These are phyloP conservation scores for Diutina ranongensis DNA, from an alignment of 1,139 yeast genomes.

Conservation along the genomic window DNA sequence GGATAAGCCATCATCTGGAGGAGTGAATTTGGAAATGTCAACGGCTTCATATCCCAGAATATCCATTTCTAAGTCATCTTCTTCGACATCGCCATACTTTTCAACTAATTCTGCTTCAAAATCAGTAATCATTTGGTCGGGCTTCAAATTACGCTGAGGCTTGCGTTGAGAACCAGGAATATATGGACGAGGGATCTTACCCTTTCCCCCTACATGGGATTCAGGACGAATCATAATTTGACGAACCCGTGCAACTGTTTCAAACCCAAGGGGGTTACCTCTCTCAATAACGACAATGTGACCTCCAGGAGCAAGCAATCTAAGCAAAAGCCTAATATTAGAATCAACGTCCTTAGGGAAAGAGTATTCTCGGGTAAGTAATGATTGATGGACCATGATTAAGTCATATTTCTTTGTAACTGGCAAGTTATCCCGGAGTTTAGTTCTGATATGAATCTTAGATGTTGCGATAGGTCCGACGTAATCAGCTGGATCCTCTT, in stretches of 20 bases:
- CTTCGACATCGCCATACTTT: slow-evolving; percentile 29
- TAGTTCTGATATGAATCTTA: slow-evolving; percentile 40
- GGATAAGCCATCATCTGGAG: slow-evolving; percentile 13
- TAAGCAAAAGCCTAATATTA: slow-evolving; percentile 48
- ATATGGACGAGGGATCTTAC: slow-evolving; percentile 67
- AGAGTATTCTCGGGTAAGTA: slow-evolving; percentile 44
- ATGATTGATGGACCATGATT: slow-evolving; percentile 76
- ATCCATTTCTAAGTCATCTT: slow-evolving; percentile 38
- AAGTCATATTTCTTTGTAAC: slow-evolving; percentile 53
- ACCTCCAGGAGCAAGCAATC: slow-evolving; percentile 64
- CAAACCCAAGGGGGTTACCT: slow-evolving; percentile 86
- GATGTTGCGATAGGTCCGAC: slow-evolving; percentile 54
- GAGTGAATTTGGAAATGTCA: slow-evolving; percentile 10
- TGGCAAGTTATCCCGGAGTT: slow-evolving; percentile 38
- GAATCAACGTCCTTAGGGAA: slow-evolving; percentile 70
- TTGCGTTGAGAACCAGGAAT: slow-evolving; percentile 37
- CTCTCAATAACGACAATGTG: slow-evolving; percentile 70
- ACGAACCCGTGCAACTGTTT: slow-evolving; percentile 79
- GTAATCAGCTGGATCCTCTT: slow-evolving; percentile 15
- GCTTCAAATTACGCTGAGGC: slow-evolving; percentile 25
- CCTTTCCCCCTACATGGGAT: slow-evolving; percentile 38
- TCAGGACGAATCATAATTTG: slow-evolving; percentile 84
- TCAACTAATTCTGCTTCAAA: slow-evolving; percentile 26
- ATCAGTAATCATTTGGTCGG: slow-evolving; percentile 24
- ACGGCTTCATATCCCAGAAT: slow-evolving; percentile 24